Evolutionary conservation across 257 asterid genomes (phyloP).

Genomic region (Solanum raphanifolium): DNA sequence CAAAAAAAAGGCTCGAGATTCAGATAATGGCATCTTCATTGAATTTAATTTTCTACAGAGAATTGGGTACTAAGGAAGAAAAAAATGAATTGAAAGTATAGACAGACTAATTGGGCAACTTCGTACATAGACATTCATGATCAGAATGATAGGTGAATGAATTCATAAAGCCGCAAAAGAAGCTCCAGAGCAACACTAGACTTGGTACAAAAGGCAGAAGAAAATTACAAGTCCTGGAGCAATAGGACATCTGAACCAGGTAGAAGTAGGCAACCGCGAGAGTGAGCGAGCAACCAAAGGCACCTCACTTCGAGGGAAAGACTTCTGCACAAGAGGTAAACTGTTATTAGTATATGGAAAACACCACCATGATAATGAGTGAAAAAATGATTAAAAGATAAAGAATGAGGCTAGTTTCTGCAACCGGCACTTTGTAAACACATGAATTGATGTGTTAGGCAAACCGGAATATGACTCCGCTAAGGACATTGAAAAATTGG

Average conservation of each 20-base stretch:
- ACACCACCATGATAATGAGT: background rate
- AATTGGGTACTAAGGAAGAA: background rate
- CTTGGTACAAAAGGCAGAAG: background rate
- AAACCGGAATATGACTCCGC: background rate
- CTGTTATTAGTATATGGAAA: background rate
- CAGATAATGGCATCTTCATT: background rate
- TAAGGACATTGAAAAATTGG: background rate
- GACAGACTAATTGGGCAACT: background rate
- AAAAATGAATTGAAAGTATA: background rate
- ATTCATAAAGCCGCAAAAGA: background rate
- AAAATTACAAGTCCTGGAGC: background rate
- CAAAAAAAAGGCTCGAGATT: background rate
- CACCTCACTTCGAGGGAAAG: background rate
- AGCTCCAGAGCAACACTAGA: background rate
- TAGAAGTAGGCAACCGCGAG: background rate
- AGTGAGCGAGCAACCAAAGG: constrained; percentile 1
- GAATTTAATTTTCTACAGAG: background rate
- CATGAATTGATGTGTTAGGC: background rate
- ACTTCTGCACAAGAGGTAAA: constrained; percentile 5
- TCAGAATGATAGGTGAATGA: background rate
- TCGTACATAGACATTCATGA: background rate
- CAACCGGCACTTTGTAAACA: background rate
- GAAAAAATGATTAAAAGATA: background rate
- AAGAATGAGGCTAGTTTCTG: background rate
- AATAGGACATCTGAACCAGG: constrained; percentile 2